A percentile compares a stretch with the other conserved stretches of the same genome.
phyloP scores from a whole-genome alignment of 345 rosid species.

The Salix brachista region DNA sequence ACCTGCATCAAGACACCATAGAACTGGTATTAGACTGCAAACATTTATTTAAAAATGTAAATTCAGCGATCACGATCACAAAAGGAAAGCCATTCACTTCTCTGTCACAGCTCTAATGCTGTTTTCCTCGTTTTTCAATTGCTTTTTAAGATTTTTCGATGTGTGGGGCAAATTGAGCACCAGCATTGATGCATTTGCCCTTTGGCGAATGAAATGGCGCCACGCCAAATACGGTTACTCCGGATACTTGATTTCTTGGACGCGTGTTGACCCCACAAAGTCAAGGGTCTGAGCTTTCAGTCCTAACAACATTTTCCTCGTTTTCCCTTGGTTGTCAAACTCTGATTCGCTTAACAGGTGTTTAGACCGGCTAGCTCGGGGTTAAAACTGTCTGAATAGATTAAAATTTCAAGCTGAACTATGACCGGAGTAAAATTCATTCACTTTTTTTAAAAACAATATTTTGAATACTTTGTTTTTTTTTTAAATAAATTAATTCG shows the following conservation, averaged over 20 bases:
- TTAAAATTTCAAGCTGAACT: too few species aligned
- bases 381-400: too few species aligned
- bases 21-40: not conserved
- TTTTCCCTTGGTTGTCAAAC: not conserved
- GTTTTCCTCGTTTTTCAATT: not conserved
- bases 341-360: too few species aligned
- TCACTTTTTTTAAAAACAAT: too few species aligned
- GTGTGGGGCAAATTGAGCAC: not conserved
- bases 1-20: constrained; percentile 34
- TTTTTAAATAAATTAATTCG: too few species aligned
- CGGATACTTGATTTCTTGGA: not conserved
- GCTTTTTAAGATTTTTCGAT: not conserved
- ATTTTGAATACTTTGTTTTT: too few species aligned
- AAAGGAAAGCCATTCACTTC: not conserved
- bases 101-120: not conserved
- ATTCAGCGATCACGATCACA: not conserved
- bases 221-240: not conserved
- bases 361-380: too few species aligned
- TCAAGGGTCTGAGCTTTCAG: not conserved
- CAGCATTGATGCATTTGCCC: not conserved
- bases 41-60: not conserved
- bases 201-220: not conserved
- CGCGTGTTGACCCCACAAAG: not conserved
- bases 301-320: not conserved
- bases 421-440: too few species aligned